Base-by-base conservation (phyloP, 1,284 basidiomycete genomes). In the Ceratobasidium sp. region DNA sequence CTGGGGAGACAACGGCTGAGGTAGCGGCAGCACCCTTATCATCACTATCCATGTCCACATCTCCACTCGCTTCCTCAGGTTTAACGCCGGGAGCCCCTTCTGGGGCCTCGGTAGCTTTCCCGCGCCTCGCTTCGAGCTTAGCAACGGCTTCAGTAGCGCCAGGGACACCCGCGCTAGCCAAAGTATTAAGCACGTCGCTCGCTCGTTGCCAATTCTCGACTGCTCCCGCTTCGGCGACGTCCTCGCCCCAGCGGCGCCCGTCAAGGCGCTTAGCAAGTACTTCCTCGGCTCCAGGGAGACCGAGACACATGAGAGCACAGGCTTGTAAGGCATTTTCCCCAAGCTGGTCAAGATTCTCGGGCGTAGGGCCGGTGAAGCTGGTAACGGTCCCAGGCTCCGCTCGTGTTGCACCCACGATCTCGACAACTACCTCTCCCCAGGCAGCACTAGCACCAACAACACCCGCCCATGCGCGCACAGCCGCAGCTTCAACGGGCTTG, bases 141-240 rank as follows among this genome's bases (percentile, higher is more conserved):
- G 25, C 16, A 1, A 52, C 52, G 8, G 62, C 62, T 27, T 67
- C 62, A 44, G 62, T 52, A 44, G 62, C 62, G 25, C 62, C 62
- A 5, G 52, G 21, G 27, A 67, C 36, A n/a, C 42, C 39, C 6
- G 39, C 62, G 8, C 50, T 52, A 2, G 62, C 62, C 21, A 67
- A 23, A n/a, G 41, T 30, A 29, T 23, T 29, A 47, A 67, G 54
- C 25, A 67, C 62, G 13, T 67, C 62, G 27, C 62, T 39, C 46
- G 62, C 62, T 27, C 62, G 52, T 21, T 67, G 62, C 62, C 62
- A 67, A 19, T 54, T 67, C 42, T 67, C 62, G 1, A 41, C 62
- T 11, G 33, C 52, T 5, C 62, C 62, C 2, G 41, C 52, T 36
- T 67, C 62, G 6, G 62, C 62, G 6, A 56, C 44, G 27, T 67